Base-by-base conservation (phyloP, 2,329 filamentous ascomycete genomes). In the Lizonia empirigonia region DNA sequence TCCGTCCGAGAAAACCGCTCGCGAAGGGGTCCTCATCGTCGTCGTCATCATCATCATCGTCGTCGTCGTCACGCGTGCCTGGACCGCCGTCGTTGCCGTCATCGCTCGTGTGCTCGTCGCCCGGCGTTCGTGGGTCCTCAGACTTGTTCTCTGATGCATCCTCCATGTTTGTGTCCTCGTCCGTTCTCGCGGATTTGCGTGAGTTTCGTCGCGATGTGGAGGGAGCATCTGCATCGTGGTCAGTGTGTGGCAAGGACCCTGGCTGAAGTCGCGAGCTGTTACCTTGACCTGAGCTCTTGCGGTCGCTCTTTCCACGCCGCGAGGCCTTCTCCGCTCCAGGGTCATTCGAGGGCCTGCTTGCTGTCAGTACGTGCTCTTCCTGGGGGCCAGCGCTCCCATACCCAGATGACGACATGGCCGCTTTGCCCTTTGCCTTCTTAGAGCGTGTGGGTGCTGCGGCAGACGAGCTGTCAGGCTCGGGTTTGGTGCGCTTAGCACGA, bases 271-370 rank as follows among this genome's bases (percentile, higher is more conserved):
- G 58, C 26, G 59, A 55, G 53, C 48, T 54, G 53, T 62, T 57
- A 83, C 81, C 80, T 76, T 83, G 80, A 58, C 74, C 73, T 46
- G 77, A 74, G 75, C 88, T 91, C 76, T 89, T 92, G 69, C 87
- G 84, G 68, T 82, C 85, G 27, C 88, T 85, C 72, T 91, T 91
- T 70, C 89, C 90, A 64, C 89, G 83, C 70, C 85, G 89, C 1
- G 87, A 85, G 50, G 85, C 81, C 51, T 81, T 78, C 59, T 86
- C 84, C 69, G 85, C 85, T 56, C 84, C 80, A 62, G 85, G 82
- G 65, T 84, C 85, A 60, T 83, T 80, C 62, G 85, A 83, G 61
- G 83, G 83, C 70, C 85, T 86, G 65, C 47, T 7, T 50, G 59
- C 52, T 32, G 63, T 75, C 55, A 66, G 60, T 52, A 60, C 22